These are phyloP conservation scores for Mixia osmundae DNA, from an alignment of 1,284 basidiomycete genomes.

Conservation along the genomic window DNA sequence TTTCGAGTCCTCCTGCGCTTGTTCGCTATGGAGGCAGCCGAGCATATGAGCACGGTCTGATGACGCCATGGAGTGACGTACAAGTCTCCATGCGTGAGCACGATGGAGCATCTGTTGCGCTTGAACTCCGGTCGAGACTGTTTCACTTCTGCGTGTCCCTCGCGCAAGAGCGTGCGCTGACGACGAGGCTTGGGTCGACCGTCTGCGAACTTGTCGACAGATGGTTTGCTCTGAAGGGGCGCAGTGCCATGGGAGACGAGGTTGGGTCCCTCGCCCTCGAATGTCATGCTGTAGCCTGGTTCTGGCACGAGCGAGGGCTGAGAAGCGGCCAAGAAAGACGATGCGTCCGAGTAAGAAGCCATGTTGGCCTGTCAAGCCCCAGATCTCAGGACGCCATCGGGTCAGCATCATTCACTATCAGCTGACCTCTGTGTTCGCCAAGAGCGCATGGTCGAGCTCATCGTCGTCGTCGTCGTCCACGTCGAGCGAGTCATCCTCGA, in stretches of 20 bases:
- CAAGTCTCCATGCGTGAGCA: conserved; percentile 47
- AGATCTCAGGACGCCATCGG: neutral
- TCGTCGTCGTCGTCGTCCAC: conserved; percentile 22
- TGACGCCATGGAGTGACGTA: conserved; percentile 2
- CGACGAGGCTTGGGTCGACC: conserved; percentile 1
- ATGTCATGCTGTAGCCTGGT: conserved; percentile 30
- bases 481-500: conserved; percentile 1
- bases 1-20: conserved; percentile 30
- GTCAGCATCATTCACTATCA: conserved; percentile 1
- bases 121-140: conserved; percentile 48
- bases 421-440: conserved; percentile 5
- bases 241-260: conserved; percentile 30
- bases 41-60: neutral
- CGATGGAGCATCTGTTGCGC: conserved; percentile 77
- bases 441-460: conserved; percentile 5
- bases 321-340: neutral
- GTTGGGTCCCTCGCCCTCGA: conserved; percentile 63
- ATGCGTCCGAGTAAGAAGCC: neutral
- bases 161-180: too few relatives aligned
- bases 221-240: conserved; percentile 1
- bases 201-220: conserved; percentile 4
- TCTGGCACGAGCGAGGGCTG: neutral
- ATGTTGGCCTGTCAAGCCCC: neutral
- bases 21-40: conserved; percentile 1
- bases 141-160: conserved; percentile 3